Evolutionary conservation across 495 filamentous ascomycete species (phyloP), one percentile per base, ranked within the genome.

Genomic region (Xylona heveae): DNA sequence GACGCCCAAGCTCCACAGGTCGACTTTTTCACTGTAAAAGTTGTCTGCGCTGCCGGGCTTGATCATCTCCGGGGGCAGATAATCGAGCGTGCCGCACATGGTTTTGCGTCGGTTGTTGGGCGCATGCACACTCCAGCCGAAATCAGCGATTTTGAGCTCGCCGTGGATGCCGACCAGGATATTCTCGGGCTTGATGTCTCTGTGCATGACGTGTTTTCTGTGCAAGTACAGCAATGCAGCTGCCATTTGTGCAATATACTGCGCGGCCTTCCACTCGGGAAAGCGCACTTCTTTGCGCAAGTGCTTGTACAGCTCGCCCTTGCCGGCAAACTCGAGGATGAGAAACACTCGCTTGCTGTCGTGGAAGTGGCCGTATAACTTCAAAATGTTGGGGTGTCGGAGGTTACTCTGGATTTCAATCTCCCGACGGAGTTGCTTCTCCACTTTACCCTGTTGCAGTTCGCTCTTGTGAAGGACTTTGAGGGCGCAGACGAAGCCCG

Each of bases 171-270:
- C 88, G 23, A 97, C 74, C 10, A 97, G 70, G 42, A 97, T 97
- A 45, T 97, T 97, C 54, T 97, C 88, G 7, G 88, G 88, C 58
- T 97, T 97, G 58, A 97, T 97, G 42, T 97, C 88, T 27, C 88
- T 74, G 45, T 97, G 88, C 58, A 97, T 97, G 41, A 97, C 81
- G 49, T 97, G 88, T 58, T 97, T 95, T 49, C 78, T 80, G 57
- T 97, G 88, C 16, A 95, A 59, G 43, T 95, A 95, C 37, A 68
- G 71, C 42, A 97, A 56, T 15, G 88, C 88, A 27, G 78, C 72
- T 13, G 90, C 80, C 90, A 97, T 95, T 54, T 97, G 88, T n/a
- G 85, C 90, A 40, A 94, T 79, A 46, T 92, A 97, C 55, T 88
- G 74, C 18, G 85, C 83, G 26, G 90, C 90, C 51, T 85, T 88